A percentile compares a stretch with the other conserved stretches of the same genome.
Evolutionary conservation across 2,329 filamentous ascomycete species (phyloP).

Genomic region (Sporothrix pallida): DNA sequence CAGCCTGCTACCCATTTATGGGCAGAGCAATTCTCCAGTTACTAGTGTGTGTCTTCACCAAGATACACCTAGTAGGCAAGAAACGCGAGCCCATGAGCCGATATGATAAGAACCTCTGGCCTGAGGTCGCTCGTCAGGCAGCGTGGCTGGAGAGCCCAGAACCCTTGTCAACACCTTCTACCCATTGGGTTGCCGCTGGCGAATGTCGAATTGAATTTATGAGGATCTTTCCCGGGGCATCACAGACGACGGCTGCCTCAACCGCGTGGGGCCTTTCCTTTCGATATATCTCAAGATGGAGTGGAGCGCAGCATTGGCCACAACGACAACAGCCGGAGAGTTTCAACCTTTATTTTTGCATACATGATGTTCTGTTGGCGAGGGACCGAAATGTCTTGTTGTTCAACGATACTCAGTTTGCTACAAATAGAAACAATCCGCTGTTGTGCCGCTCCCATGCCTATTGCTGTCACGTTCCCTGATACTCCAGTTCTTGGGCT

Average conservation of each 20-base stretch:
- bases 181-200: slow-evolving; percentile 19
- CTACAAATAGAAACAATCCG: slow-evolving; percentile 54
- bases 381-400: neutral
- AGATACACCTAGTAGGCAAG: slow-evolving; percentile 54
- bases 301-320: slow-evolving; percentile 55
- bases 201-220: slow-evolving; percentile 29
- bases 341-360: slow-evolving; percentile 45
- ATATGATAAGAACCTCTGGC: slow-evolving; percentile 74
- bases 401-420: slow-evolving; percentile 37
- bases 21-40: slow-evolving; percentile 60
- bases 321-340: slow-evolving; percentile 54
- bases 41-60: slow-evolving; percentile 43
- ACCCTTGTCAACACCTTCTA: slow-evolving; percentile 54
- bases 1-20: neutral
- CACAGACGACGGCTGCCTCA: slow-evolving; percentile 1
- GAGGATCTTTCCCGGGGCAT: neutral
- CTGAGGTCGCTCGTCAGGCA: slow-evolving; percentile 77
- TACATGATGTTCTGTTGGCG: too few species aligned
- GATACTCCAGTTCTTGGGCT: slow-evolving; percentile 47
- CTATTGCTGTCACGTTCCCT: slow-evolving; percentile 51
- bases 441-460: slow-evolving; percentile 41
- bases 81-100: slow-evolving; percentile 73
- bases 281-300: slow-evolving; percentile 41
- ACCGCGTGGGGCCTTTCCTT: slow-evolving; percentile 19
- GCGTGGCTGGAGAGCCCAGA: slow-evolving; percentile 64